Percentiles rank a stretch among this genome's conserved stretches.
phyloP scores from a whole-genome alignment of 2,329 filamentous ascomycete genomes.

The Colletotrichum endophyticum region DNA sequence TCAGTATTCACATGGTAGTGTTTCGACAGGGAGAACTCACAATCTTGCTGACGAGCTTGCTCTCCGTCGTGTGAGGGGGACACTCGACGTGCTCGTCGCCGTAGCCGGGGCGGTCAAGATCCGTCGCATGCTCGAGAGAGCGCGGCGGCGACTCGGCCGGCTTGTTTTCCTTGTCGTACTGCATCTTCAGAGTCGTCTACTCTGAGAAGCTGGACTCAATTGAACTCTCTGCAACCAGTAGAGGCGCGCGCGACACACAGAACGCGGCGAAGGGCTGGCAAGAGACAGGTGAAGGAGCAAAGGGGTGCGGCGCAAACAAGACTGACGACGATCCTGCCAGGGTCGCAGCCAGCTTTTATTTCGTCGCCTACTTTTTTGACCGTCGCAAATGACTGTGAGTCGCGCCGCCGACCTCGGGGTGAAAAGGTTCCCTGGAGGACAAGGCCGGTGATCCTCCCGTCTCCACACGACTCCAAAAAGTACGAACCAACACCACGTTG shows the following conservation, averaged over 20 bases:
- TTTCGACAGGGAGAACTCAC: conserved; percentile 29
- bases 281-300: neutral
- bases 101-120: conserved; percentile 3
- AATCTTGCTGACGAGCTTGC: conserved; percentile 70
- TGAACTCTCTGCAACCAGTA: neutral
- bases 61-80: conserved; percentile 64
- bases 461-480: neutral
- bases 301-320: neutral
- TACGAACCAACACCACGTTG: neutral
- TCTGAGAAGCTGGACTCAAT: neutral
- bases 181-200: neutral
- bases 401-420: conserved; percentile 1
- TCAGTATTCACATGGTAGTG: neutral
- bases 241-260: neutral
- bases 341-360: conserved; percentile 16
- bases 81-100: conserved; percentile 32
- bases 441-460: conserved; percentile 13
- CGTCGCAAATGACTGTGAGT: neutral
- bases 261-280: neutral
- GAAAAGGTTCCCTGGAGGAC: neutral
- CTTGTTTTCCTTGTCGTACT: conserved; percentile 14
- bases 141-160: neutral
- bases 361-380: neutral
- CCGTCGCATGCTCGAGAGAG: conserved; percentile 12
- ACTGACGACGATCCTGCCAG: neutral